phyloP scores from a whole-genome alignment of 495 filamentous ascomycete species.

The Podospora comata region DNA sequence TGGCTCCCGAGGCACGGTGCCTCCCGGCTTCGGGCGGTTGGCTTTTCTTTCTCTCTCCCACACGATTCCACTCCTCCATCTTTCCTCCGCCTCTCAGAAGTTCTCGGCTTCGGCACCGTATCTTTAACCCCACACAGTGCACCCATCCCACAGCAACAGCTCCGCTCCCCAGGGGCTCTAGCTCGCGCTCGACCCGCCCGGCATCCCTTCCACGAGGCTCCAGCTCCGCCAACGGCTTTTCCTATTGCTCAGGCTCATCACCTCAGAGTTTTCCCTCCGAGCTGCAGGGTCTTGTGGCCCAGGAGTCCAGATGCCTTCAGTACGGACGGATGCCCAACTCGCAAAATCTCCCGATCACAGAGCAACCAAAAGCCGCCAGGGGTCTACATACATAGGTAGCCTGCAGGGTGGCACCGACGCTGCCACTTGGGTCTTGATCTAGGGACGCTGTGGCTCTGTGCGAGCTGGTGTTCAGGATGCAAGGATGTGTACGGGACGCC shows the following conservation, averaged over 20 bases:
- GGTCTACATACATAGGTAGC: neutral
- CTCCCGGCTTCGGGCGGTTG: conserved; percentile 7
- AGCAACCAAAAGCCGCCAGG: neutral
- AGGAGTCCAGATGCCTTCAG: too few relatives aligned
- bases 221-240: neutral
- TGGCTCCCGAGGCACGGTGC: conserved; percentile 11
- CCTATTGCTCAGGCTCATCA: neutral
- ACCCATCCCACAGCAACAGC: neutral
- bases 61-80: neutral
- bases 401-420: conserved; percentile 2
- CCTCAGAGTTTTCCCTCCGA: neutral
- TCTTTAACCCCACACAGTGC: neutral
- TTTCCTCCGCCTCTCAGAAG: neutral
- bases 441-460: conserved; percentile 9
- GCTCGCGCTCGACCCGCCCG: neutral
- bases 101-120: neutral
- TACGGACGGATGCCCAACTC: neutral
- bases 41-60: neutral
- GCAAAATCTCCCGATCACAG: neutral
- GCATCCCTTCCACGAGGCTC: neutral
- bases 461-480: neutral
- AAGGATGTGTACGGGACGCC: neutral
- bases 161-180: neutral
- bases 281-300: neutral
- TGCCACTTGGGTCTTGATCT: conserved; percentile 7